Percentiles rank a stretch among this genome's conserved stretches.
Conservation (phyloP, 1,139 yeast genomes). For the Yamadazyma jaroonii region DNA sequence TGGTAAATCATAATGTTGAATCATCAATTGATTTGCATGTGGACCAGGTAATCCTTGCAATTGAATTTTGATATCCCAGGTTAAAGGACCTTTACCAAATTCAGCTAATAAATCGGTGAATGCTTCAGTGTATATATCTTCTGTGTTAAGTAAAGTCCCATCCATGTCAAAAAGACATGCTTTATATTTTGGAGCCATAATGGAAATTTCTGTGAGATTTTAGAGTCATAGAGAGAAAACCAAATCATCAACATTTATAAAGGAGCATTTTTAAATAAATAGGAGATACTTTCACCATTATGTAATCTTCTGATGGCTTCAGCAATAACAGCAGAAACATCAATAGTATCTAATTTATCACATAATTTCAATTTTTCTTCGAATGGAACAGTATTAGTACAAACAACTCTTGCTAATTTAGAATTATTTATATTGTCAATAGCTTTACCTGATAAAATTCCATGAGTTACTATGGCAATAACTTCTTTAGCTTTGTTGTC, state of each 20-base stretch:
- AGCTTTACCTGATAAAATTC: constrained; percentile 73
- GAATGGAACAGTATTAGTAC: constrained; percentile 76
- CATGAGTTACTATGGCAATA: constrained; percentile 76
- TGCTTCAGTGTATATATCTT: constrained; percentile 82
- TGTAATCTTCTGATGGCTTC: constrained; percentile 81
- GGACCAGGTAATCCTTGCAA: constrained; percentile 91
- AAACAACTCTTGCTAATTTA: constrained; percentile 58
- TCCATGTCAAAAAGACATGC: constrained; percentile 98
- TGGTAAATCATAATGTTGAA: constrained; percentile 68
- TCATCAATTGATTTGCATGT: constrained; percentile 54
- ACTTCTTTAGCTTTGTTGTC: constrained; percentile 69
- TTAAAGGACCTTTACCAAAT: constrained; percentile 72
- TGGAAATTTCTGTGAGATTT: no score
- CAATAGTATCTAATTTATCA: constrained; percentile 63
- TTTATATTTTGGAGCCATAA: constrained; percentile 30
- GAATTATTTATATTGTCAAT: constrained; percentile 58
- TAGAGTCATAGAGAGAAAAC: background rate
- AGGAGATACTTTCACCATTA: constrained; percentile 80
- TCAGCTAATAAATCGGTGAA: constrained; percentile 61
- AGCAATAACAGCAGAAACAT: constrained; percentile 70
- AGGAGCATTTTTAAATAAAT: constrained; percentile 59
- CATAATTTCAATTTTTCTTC: constrained; percentile 48
- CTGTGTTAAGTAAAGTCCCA: constrained; percentile 87
- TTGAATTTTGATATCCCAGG: constrained; percentile 86
- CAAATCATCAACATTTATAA: constrained; percentile 13